phyloP scores from a whole-genome alignment of 768 basidiomycete species.

The Kwoniella europaea region DNA sequence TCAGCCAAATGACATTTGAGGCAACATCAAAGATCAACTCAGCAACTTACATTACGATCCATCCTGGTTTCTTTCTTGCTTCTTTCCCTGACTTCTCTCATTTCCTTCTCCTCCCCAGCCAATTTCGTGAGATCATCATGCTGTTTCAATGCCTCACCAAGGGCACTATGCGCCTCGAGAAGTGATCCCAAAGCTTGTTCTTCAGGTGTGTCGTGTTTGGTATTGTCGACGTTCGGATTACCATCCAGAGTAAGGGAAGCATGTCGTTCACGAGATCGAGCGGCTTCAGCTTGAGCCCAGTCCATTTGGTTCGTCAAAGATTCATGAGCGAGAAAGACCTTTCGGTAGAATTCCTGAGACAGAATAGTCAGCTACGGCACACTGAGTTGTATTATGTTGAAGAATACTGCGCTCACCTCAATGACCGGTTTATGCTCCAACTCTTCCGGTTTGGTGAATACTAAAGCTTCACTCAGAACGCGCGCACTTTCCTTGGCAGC shows the following conservation, averaged over 20 bases:
- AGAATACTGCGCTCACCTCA: slow-evolving; percentile 62
- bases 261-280: slow-evolving; percentile 65
- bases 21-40: background rate
- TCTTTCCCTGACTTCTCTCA: slow-evolving; percentile 70
- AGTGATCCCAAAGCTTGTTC: slow-evolving; percentile 75
- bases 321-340: slow-evolving; percentile 81
- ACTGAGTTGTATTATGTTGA: too few species aligned
- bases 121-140: slow-evolving; percentile 79
- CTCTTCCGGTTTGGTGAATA: slow-evolving; percentile 72
- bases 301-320: slow-evolving; percentile 84
- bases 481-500: slow-evolving; percentile 81
- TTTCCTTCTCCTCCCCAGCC: slow-evolving; percentile 63
- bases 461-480: slow-evolving; percentile 73
- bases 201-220: slow-evolving; percentile 64
- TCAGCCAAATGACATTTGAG: slow-evolving; percentile 1
- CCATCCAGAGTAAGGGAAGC: slow-evolving; percentile 13
- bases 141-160: slow-evolving; percentile 71
- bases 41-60: slow-evolving; percentile 67
- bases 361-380: too few species aligned
- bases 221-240: background rate
- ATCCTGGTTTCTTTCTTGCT: slow-evolving; percentile 73
- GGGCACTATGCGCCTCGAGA: slow-evolving; percentile 73
- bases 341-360: slow-evolving; percentile 76
- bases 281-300: slow-evolving; percentile 85
- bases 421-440: slow-evolving; percentile 69